Percentiles rank a stretch among this genome's conserved stretches.
These are phyloP conservation scores for Colletotrichum simmondsii DNA, from an alignment of 2,329 filamentous ascomycete species.

Conservation along the genomic window DNA sequence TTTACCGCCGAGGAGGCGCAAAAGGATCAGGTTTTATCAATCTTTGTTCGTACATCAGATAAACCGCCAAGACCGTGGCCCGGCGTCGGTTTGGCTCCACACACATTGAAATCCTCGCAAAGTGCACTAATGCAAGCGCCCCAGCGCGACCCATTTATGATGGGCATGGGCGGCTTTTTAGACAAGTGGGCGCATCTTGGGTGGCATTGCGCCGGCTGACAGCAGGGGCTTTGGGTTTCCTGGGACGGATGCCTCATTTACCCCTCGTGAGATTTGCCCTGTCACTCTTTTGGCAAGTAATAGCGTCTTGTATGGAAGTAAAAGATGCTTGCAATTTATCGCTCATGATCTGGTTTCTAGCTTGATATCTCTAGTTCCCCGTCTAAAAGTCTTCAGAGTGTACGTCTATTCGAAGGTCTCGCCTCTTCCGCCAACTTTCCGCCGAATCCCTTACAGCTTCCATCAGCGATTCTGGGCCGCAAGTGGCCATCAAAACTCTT, in stretches of 20 bases:
- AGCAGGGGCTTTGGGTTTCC: background rate
- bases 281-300: background rate
- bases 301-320: too few relatives aligned
- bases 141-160: background rate
- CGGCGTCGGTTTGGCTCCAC: background rate
- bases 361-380: background rate
- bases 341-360: background rate
- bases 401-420: background rate
- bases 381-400: constrained; percentile 13
- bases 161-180: background rate
- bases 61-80: background rate
- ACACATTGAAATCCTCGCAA: background rate
- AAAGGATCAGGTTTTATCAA: background rate
- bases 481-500: background rate
- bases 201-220: background rate
- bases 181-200: background rate
- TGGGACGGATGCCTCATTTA: background rate
- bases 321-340: too few relatives aligned
- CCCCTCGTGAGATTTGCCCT: background rate
- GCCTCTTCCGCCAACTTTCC: background rate
- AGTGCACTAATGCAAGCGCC: background rate
- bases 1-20: background rate
- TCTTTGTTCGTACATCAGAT: background rate
- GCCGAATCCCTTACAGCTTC: constrained; percentile 1
- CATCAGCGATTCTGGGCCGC: constrained; percentile 10